Percentiles rank a stretch among this genome's conserved stretches.
These are phyloP conservation scores for Basipetospora sp. DNA, from an alignment of 2,329 filamentous ascomycete species.

Conservation along the genomic window DNA sequence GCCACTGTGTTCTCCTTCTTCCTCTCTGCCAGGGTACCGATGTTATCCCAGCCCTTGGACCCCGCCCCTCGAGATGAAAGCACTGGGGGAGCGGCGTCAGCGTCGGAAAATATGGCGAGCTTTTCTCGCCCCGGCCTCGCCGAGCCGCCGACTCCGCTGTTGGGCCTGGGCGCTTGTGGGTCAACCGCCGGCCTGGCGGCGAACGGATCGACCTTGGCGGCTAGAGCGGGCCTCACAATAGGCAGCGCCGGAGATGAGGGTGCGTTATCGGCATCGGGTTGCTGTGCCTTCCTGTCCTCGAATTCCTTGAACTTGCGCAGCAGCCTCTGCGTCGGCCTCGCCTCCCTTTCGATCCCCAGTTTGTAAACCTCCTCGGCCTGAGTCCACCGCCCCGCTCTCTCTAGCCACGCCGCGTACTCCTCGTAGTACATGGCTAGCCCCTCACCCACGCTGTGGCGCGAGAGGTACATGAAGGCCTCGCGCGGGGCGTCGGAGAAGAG, in stretches of 20 bases:
- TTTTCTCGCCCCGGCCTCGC: conserved; percentile 62
- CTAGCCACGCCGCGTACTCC: conserved; percentile 88
- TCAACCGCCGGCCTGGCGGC: conserved; percentile 40
- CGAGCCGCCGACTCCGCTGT: conserved; percentile 30
- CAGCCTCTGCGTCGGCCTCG: conserved; percentile 65
- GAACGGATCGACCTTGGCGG: conserved; percentile 76
- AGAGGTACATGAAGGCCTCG: conserved; percentile 82
- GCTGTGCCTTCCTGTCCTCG: conserved; percentile 57
- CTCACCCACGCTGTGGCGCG: conserved; percentile 78
- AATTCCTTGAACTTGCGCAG: conserved; percentile 88
- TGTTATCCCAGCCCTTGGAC: conserved; percentile 77
- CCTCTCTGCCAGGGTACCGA: conserved; percentile 70
- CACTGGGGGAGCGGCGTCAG: conserved; percentile 43
- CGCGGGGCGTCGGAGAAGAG: conserved; percentile 87
- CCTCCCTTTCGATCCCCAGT: conserved; percentile 76
- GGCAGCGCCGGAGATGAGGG: conserved; percentile 81
- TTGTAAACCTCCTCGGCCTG: conserved; percentile 92
- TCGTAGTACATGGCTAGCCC: conserved; percentile 85
- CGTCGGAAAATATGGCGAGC: conserved; percentile 80
- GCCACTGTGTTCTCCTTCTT: conserved; percentile 89
- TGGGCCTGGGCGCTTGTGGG: conserved; percentile 48
- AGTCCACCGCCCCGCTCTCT: conserved; percentile 65
- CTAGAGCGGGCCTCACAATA: conserved; percentile 65
- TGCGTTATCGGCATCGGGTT: conserved; percentile 39
- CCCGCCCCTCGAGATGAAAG: conserved; percentile 34